Percentiles rank a stretch among this genome's conserved stretches.
Evolutionary conservation across 441 rosid genomes (phyloP).

Genomic region (Populus hybrid): DNA sequence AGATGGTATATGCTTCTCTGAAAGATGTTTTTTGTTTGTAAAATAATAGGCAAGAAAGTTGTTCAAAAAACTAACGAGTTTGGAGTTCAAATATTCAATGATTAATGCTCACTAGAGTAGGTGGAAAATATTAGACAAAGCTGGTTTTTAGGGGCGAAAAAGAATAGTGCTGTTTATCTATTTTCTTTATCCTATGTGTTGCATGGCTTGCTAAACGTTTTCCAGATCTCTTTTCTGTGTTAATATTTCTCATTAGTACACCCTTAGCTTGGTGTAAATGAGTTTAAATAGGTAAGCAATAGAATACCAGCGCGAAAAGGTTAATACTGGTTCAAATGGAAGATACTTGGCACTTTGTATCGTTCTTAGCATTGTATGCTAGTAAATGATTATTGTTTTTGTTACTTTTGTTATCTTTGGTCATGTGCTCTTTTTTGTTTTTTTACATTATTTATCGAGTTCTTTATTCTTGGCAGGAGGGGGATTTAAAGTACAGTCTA

Average conservation of each 20-base stretch:
- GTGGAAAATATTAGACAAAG: too few species aligned
- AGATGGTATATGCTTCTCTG: neutral
- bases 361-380: neutral
- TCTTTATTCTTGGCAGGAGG: conserved; percentile 57
- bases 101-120: too few species aligned
- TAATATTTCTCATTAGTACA: neutral
- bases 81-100: too few species aligned
- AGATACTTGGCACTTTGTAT: neutral
- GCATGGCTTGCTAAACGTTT: neutral
- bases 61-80: neutral
- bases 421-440: neutral
- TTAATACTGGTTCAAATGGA: neutral
- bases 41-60: neutral
- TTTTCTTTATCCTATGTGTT: too few species aligned
- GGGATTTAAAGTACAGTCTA: conserved; percentile 81
- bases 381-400: neutral
- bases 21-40: neutral
- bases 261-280: neutral
- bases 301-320: neutral
- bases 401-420: neutral
- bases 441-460: neutral
- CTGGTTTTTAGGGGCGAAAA: too few species aligned
- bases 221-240: neutral
- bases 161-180: too few species aligned
- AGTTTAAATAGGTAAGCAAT: neutral